Conservation (phyloP, 495 filamentous ascomycete species). For the Friedmanniomyces simplex region DNA sequence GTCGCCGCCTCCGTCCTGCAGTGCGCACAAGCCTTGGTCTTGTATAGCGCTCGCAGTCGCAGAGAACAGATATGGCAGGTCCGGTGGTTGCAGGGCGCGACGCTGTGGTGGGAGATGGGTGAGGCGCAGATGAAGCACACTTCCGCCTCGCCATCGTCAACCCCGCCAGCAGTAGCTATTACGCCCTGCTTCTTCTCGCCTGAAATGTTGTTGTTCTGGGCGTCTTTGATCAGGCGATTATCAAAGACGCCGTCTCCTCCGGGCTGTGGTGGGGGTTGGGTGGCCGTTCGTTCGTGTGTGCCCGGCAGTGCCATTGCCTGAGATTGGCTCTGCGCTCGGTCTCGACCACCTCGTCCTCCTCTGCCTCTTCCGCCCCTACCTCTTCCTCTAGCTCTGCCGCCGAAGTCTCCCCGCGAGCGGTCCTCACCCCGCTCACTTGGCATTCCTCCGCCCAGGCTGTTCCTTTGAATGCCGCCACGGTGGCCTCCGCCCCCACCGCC, state of each 20-base stretch:
- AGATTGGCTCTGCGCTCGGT: conserved; percentile 1
- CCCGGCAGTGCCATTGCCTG: not conserved
- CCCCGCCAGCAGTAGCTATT: not conserved
- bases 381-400: conserved; percentile 18
- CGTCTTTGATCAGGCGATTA: conserved; percentile 36
- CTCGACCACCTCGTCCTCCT: conserved; percentile 10
- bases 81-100: conserved; percentile 87
- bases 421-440: conserved; percentile 8
- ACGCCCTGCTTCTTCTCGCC: conserved; percentile 7
- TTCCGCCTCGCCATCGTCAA: conserved; percentile 37
- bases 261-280: conserved; percentile 28
- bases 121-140: conserved; percentile 97
- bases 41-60: conserved; percentile 82
- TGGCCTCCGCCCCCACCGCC: not conserved
- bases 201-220: conserved; percentile 17
- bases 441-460: not conserved
- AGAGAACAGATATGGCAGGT: conserved; percentile 94
- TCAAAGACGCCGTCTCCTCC: conserved; percentile 32
- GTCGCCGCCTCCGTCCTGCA: conserved; percentile 76
- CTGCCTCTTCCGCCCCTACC: conserved; percentile 16
- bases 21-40: conserved; percentile 88
- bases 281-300: conserved; percentile 17
- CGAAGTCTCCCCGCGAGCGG: conserved; percentile 2
- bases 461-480: not conserved
- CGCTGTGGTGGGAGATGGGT: conserved; percentile 66